A percentile compares a stretch with the other conserved stretches of the same genome.
Evolutionary conservation across 2,329 filamentous ascomycete genomes (phyloP).

Genomic region (Calonectria fujianensis): DNA sequence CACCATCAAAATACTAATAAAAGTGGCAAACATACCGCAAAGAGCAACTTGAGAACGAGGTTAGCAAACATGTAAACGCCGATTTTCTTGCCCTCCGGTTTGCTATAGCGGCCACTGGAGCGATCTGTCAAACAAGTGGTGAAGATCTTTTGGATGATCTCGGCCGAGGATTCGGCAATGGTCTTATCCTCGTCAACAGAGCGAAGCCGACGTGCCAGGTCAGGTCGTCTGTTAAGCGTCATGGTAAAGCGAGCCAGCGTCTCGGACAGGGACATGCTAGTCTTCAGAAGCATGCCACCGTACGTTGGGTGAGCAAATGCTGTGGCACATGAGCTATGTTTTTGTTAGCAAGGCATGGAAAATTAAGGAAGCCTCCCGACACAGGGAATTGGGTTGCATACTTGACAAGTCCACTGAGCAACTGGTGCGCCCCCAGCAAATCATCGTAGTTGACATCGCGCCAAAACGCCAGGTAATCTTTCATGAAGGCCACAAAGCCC

Average conservation of each 20-base stretch:
- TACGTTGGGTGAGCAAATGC: conserved; percentile 87
- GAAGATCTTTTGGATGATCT: conserved; percentile 92
- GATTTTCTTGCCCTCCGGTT: conserved; percentile 87
- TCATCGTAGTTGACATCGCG: conserved; percentile 87
- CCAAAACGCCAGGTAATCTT: conserved; percentile 87
- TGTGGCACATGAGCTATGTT: conserved; percentile 83
- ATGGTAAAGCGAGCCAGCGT: conserved; percentile 89
- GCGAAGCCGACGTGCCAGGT: conserved; percentile 81
- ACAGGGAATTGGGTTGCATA: conserved; percentile 64
- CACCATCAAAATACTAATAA: not conserved
- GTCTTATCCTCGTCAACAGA: conserved; percentile 80
- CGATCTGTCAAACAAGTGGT: conserved; percentile 92
- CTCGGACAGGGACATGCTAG: conserved; percentile 87
- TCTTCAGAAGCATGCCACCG: conserved; percentile 88
- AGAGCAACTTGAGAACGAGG: conserved; percentile 89
- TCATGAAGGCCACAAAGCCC: conserved; percentile 86
- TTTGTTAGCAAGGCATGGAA: conserved; percentile 30
- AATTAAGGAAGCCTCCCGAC: not conserved
- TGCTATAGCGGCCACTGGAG: conserved; percentile 78
- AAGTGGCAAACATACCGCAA: conserved; percentile 75
- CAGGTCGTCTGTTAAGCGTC: conserved; percentile 86
- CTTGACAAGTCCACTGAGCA: conserved; percentile 85
- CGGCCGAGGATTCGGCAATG: conserved; percentile 90
- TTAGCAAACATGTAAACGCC: conserved; percentile 96
- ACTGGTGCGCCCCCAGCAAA: conserved; percentile 83